Evolutionary conservation across 106 monocot genomes (phyloP), one percentile per base, ranked within the genome.

Genomic region (Dendrobium huoshanense): DNA sequence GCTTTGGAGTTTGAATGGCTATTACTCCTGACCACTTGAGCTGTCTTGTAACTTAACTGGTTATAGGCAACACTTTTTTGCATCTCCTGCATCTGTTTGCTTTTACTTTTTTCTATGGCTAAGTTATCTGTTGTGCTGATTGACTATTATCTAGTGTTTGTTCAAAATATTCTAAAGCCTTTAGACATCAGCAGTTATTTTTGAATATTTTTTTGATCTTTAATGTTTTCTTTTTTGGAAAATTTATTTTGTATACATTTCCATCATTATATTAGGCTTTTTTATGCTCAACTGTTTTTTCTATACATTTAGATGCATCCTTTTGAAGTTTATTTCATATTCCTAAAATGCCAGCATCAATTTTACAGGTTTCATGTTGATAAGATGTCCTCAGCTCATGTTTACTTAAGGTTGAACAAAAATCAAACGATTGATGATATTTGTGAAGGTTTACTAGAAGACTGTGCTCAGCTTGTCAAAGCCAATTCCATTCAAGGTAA

Each of bases 351-450:
- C 3, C 37, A 22, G 33, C 70, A 70, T 37, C 70, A 70, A 70
- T 13, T 70, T 51, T 89, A 41, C 81, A 98, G 97, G 97, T 98
- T 98, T 87, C 97, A 98, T 81, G 97, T 98, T 49, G 97, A 98
- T 80, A 98, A 98, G 77, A 93, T 98, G 88, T 98, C 97, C 18
- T 98, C 97, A 73, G 97, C 97, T 58, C 97, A 98, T 87, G 97
- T 98, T 65, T 98, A 98, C 81, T 27, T 98, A 48, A 90, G 97
- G 79, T 54, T 98, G 79, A 82, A 92, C 75, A 98, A 94, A 86
- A 94, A 92, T 44, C 92, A 98, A 83, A 91, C 94, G 31, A 87
- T 98, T 85, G 97, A 98, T 83, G 90, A 89, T 82, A 92, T 98
- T 75, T 91, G 85, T 55, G 97, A 98, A 79, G 94, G 89, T 67